These are phyloP conservation scores for Teunomyces pallodes DNA, from an alignment of 805 yeast species.

Conservation along the genomic window DNA sequence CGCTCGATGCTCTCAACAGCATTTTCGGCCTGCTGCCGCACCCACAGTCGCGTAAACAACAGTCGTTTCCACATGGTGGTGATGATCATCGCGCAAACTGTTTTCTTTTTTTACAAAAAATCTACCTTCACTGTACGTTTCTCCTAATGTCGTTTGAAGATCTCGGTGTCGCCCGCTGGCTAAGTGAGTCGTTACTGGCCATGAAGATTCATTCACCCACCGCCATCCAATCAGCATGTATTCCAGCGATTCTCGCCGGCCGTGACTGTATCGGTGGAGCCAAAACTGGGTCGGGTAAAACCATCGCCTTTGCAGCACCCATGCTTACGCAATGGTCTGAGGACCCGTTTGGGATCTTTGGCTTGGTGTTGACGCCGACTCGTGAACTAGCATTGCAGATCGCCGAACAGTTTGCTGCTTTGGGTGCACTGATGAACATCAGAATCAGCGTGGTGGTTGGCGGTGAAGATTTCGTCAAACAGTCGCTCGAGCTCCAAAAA, in stretches of 20 bases:
- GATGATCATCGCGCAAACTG: neutral
- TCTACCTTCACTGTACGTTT: neutral
- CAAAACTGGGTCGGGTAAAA: constrained; percentile 96
- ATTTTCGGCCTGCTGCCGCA: neutral
- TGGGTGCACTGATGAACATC: constrained; percentile 87
- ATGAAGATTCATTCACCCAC: constrained; percentile 87
- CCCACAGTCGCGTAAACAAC: neutral
- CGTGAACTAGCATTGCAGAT: constrained; percentile 95
- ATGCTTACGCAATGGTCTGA: constrained; percentile 92
- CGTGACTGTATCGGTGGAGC: constrained; percentile 98
- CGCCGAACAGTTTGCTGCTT: constrained; percentile 92
- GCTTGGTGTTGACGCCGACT: constrained; percentile 85
- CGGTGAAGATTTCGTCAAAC: constrained; percentile 91
- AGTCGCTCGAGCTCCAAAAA: constrained; percentile 74
- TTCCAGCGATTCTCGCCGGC: constrained; percentile 80
- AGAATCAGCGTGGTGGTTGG: constrained; percentile 86
- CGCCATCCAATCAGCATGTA: constrained; percentile 81
- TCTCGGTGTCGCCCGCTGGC: constrained; percentile 84
- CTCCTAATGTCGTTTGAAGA: constrained; percentile 45
- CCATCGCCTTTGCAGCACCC: constrained; percentile 97
- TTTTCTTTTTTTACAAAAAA: neutral
- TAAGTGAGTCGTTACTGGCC: constrained; percentile 70
- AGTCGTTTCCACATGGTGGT: neutral
- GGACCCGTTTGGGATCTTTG: constrained; percentile 92
- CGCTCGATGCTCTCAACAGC: neutral